Evolutionary conservation across 441 rosid species (phyloP).

Genomic region (Lepidium campestre): DNA sequence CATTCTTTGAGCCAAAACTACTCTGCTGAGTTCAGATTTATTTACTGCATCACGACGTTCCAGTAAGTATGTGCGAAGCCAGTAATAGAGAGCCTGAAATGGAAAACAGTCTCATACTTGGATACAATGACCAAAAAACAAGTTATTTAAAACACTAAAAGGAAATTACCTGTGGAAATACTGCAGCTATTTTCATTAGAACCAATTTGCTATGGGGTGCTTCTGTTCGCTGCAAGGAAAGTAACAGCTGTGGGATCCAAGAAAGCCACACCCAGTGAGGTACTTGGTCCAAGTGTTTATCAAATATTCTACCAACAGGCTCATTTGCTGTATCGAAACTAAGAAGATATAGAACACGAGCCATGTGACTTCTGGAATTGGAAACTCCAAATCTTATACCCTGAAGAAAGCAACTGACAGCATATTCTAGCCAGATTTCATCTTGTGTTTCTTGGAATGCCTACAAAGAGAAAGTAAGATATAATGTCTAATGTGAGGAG

Average conservation of each 20-base stretch:
- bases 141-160: not conserved
- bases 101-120: conserved; percentile 12
- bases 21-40: conserved; percentile 72
- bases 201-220: conserved; percentile 97
- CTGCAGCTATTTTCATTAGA: conserved; percentile 75
- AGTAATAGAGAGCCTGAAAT: conserved; percentile 91
- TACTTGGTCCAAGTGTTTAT: conserved; percentile 88
- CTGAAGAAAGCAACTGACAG: conserved; percentile 98
- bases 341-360: conserved; percentile 92
- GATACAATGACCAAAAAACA: not conserved
- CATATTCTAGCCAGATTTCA: conserved; percentile 95
- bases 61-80: conserved; percentile 96
- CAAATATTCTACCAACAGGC: conserved; percentile 93
- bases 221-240: conserved; percentile 95
- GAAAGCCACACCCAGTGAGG: conserved; percentile 99
- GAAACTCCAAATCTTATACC: conserved; percentile 96
- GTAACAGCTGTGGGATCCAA: conserved; percentile 96
- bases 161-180: conserved; percentile 77
- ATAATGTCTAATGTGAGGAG: conserved; percentile 19
- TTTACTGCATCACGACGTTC: conserved; percentile 97
- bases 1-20: conserved; percentile 85
- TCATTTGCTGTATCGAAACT: conserved; percentile 94
- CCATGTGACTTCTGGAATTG: conserved; percentile 93
- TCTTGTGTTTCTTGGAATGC: conserved; percentile 82
- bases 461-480: conserved; percentile 39